Evolutionary conservation across 257 asterid species (phyloP).

Genomic region (Ehretia macrophylla): DNA sequence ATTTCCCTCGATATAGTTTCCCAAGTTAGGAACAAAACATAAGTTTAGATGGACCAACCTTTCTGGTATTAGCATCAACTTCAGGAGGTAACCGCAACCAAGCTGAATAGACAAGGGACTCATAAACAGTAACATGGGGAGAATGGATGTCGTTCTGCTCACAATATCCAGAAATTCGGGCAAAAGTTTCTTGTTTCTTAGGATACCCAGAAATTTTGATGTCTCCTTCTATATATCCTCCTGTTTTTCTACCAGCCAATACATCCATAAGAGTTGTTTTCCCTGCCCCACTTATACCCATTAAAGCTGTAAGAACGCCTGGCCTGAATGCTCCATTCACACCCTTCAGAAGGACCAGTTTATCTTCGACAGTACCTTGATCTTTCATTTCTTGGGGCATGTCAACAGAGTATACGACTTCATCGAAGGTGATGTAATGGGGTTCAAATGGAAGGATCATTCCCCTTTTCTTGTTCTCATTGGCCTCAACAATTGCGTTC

Average conservation of each 20-base stretch:
- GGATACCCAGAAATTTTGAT: constrained; percentile 63
- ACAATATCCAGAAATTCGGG: constrained; percentile 67
- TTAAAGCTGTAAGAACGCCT: constrained; percentile 58
- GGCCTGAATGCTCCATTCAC: constrained; percentile 70
- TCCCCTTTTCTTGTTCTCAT: constrained; percentile 53
- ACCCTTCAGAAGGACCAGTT: constrained; percentile 49
- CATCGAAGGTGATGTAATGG: constrained; percentile 64
- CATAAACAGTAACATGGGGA: constrained; percentile 67
- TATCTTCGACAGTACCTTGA: constrained; percentile 41
- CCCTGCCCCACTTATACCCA: constrained; percentile 83
- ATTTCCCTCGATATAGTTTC: not conserved
- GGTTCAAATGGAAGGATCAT: constrained; percentile 82
- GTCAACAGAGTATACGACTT: constrained; percentile 63
- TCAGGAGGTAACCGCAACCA: constrained; percentile 58
- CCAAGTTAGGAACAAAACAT: not conserved
- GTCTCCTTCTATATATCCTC: constrained; percentile 60
- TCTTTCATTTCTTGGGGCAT: constrained; percentile 47
- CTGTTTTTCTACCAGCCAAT: constrained; percentile 66
- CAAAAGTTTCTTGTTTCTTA: constrained; percentile 59
- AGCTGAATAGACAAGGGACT: constrained; percentile 58
- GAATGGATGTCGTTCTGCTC: constrained; percentile 78
- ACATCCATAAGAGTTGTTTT: constrained; percentile 79
- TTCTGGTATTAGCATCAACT: constrained; percentile 32
- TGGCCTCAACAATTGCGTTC: constrained; percentile 30
- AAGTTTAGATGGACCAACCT: constrained; percentile 27